Conservation (phyloP, 805 yeast genomes). For the Starmerella roubikii region DNA sequence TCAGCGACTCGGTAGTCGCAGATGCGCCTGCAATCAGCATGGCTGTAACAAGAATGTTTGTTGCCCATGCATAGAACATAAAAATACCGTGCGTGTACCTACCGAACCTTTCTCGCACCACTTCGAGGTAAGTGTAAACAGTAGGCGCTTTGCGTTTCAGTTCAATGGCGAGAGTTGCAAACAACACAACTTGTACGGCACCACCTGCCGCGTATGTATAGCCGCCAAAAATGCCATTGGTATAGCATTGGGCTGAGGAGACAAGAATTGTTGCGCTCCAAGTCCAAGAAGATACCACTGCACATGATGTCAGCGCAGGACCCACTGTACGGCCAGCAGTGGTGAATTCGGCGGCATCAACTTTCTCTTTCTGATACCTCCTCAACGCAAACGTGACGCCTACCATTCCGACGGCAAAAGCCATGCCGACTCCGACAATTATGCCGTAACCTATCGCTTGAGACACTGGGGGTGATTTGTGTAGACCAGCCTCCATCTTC, state of each 20-base stretch:
- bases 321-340: slow-evolving; percentile 86
- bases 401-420: slow-evolving; percentile 59
- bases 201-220: slow-evolving; percentile 87
- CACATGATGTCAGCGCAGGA: slow-evolving; percentile 72
- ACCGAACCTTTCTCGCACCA: slow-evolving; percentile 71
- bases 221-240: slow-evolving; percentile 67
- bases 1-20: slow-evolving; percentile 63
- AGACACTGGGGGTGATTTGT: slow-evolving; percentile 31
- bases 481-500: no score
- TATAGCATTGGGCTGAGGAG: slow-evolving; percentile 66
- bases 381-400: slow-evolving; percentile 53
- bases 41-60: slow-evolving; percentile 81
- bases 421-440: slow-evolving; percentile 73
- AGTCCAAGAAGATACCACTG: slow-evolving; percentile 91
- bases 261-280: slow-evolving; percentile 73
- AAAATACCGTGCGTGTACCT: slow-evolving; percentile 44
- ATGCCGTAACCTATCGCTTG: slow-evolving; percentile 82
- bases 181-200: slow-evolving; percentile 70
- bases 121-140: slow-evolving; percentile 84
- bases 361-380: slow-evolving; percentile 71
- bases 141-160: slow-evolving; percentile 81
- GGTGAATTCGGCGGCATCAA: slow-evolving; percentile 86
- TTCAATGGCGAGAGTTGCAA: slow-evolving; percentile 77
- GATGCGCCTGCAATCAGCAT: slow-evolving; percentile 88
- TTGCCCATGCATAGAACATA: slow-evolving; percentile 70